phyloP scores from a whole-genome alignment of 2,329 filamentous ascomycete species.

The Myrmaecium sp. region DNA sequence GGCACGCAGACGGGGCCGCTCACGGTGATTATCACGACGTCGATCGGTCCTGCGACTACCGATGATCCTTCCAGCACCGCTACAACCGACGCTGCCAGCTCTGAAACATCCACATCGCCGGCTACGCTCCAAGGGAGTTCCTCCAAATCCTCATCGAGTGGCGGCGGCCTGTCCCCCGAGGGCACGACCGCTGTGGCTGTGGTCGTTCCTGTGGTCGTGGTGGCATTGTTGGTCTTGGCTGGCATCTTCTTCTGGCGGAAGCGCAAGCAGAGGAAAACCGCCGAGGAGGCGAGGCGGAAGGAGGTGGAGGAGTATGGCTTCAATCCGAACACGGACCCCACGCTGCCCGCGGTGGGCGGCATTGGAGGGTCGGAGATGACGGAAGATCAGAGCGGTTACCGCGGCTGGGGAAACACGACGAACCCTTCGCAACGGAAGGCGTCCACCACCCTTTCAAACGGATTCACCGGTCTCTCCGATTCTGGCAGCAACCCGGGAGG shows the following conservation, averaged over 20 bases:
- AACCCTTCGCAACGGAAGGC: conserved; percentile 56
- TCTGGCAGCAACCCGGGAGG: conserved; percentile 38
- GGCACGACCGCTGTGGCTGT: conserved; percentile 84
- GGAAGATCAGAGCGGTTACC: conserved; percentile 64
- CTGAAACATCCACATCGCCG: not conserved
- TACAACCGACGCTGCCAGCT: not conserved
- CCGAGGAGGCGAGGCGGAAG: conserved; percentile 77
- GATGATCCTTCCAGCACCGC: conserved; percentile 3
- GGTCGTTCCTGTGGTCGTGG: conserved; percentile 78
- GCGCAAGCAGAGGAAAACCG: conserved; percentile 68
- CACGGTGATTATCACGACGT: conserved; percentile 3
- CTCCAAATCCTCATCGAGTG: not conserved
- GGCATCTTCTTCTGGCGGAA: conserved; percentile 77
- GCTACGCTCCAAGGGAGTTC: conserved; percentile 1
- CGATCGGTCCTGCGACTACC: conserved; percentile 1
- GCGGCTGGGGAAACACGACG: conserved; percentile 81
- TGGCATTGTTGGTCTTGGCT: conserved; percentile 61
- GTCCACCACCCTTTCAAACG: conserved; percentile 77
- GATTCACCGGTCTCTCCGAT: conserved; percentile 51
- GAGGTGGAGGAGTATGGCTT: conserved; percentile 96
- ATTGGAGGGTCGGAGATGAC: conserved; percentile 54
- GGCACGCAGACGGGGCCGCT: too few relatives aligned
- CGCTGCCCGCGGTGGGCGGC: conserved; percentile 43
- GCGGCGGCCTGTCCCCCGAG: conserved; percentile 36
- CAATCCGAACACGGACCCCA: conserved; percentile 93